These are phyloP conservation scores for Deinandra increscens DNA, from an alignment of 129 eudicot genomes.

Conservation along the genomic window DNA sequence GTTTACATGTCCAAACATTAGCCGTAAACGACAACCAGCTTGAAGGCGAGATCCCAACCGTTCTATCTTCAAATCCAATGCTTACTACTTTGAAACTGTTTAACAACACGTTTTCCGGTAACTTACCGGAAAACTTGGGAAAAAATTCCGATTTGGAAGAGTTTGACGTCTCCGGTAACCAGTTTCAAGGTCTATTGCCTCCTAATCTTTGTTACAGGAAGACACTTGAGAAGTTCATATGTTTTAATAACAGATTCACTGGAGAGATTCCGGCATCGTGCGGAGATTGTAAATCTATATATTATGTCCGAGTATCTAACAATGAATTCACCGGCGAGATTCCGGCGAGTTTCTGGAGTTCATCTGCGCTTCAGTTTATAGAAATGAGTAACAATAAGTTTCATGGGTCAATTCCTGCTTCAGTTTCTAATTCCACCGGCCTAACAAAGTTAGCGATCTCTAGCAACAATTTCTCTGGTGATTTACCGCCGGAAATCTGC, in stretches of 20 bases:
- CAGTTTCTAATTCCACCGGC: conserved; percentile 40
- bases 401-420: conserved; percentile 53
- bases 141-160: conserved; percentile 48
- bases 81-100: conserved; percentile 55
- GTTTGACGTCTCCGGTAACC: conserved; percentile 68
- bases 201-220: conserved; percentile 49
- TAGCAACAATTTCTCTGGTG: conserved; percentile 59
- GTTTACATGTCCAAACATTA: conserved; percentile 44
- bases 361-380: conserved; percentile 36
- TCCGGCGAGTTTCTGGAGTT: conserved; percentile 60
- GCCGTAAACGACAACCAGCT: conserved; percentile 59
- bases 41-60: conserved; percentile 57
- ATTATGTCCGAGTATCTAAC: conserved; percentile 44
- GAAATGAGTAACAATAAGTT: conserved; percentile 49
- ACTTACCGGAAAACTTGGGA: conserved; percentile 58
- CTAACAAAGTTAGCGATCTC: conserved; percentile 38
- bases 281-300: conserved; percentile 46
- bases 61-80: conserved; percentile 37
- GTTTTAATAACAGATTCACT: conserved; percentile 53
- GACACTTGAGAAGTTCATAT: conserved; percentile 36
- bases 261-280: conserved; percentile 53
- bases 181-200: conserved; percentile 65
- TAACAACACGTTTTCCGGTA: conserved; percentile 69
- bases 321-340: conserved; percentile 59
- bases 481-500: conserved; percentile 53